Evolutionary conservation across 257 asterid genomes (phyloP).

Genomic region (Gardenia jasminoides): DNA sequence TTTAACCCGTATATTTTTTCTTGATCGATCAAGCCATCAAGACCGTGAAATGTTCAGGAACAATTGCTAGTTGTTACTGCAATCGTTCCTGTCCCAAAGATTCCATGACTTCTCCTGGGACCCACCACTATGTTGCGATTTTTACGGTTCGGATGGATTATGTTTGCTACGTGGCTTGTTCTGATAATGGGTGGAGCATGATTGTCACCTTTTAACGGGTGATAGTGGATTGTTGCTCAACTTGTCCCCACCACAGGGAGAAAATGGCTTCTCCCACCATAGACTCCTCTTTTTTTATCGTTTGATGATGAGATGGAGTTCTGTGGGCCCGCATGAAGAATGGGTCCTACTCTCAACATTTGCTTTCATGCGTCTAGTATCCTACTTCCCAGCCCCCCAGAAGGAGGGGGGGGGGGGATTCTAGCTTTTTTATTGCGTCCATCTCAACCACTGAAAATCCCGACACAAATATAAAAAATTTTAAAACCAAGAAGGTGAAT

Average conservation of each 20-base stretch:
- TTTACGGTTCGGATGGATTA: background rate
- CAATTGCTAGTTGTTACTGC: too few species aligned
- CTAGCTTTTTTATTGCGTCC: too few species aligned
- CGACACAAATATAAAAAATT: too few species aligned
- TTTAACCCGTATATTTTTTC: too few species aligned
- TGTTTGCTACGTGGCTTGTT: background rate
- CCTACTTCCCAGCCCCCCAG: too few species aligned
- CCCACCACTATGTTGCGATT: constrained; percentile 1
- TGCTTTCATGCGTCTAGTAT: too few species aligned
- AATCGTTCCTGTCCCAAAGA: too few species aligned
- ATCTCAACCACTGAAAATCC: too few species aligned
- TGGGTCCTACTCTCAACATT: background rate
- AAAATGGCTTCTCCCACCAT: background rate
- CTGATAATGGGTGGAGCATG: background rate
- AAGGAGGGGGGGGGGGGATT: too few species aligned
- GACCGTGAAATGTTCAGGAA: too few species aligned
- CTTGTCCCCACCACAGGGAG: background rate
- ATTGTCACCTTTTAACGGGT: background rate
- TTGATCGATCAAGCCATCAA: too few species aligned
- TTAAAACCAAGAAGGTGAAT: too few species aligned
- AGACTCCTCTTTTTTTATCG: background rate
- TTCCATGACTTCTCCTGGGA: constrained; percentile 13
- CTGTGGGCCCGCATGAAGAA: background rate
- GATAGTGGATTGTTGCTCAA: background rate
- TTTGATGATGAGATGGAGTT: background rate